Evolutionary conservation across 2,329 filamentous ascomycete genomes (phyloP), one percentile per base, ranked within the genome.

Genomic region (Cytospora piceae): DNA sequence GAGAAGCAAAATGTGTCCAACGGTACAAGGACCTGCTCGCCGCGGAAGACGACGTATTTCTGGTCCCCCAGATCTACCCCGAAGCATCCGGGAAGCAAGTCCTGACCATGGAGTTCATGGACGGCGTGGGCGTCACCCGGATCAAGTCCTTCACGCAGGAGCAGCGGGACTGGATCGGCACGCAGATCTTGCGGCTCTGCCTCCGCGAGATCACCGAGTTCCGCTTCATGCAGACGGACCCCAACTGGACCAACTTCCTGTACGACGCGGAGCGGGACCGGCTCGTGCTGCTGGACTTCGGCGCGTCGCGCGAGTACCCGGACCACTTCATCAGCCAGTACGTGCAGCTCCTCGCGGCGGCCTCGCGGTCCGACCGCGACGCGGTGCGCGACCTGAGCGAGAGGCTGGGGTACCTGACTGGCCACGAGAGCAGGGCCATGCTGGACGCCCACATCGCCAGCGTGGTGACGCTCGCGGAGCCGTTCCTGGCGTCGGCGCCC

Each of bases 181-280:
- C 93, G 0, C 92, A 98, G 73, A 92, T 98, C 70, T 85, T 98
- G 61, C 91, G 93, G 4, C 88, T 99, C 14, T 98, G 93, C 75
- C 85, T 98, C 49, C 90, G 94, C 66, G 95, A 98, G 79, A 94
- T 98, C 71, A 90, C 90, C 69, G 93, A 97, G 77, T 98, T 97
- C 85, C 89, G 85, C 67, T 98, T 96, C 81, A 99, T 99, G 95
- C 95, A 99, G 80, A 99, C 95, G 6, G 95, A 99, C 75, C 95
- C 95, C 51, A 99, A 99, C 82, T 99, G 95, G 95, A 98, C 94
- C 39, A 99, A 99, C 78, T 99, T 99, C 77, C 83, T 98, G 24
- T 99, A 93, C 82, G 95, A 98, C 72, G 81, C 87, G 1, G 72
- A 81, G 24, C 87, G 84, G 4, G 81, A 87, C 72, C 90, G 88